Evolutionary conservation across 2,329 filamentous ascomycete genomes (phyloP).

Genomic region (Dothideomycetes sp.): DNA sequence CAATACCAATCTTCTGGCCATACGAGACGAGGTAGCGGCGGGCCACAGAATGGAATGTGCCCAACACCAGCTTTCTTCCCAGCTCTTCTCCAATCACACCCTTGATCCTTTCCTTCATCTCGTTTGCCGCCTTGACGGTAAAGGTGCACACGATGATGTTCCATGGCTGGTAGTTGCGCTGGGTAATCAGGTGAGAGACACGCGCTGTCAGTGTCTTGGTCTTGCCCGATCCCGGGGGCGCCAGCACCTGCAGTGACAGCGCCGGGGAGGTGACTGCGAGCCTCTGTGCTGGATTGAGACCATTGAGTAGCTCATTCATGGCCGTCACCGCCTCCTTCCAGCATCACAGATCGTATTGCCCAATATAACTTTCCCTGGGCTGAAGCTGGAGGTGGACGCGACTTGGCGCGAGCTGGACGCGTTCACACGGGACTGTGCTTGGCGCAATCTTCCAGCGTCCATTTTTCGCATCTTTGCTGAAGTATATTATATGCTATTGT

Average conservation of each 20-base stretch:
- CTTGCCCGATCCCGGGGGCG: slow-evolving; percentile 66
- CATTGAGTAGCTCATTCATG: slow-evolving; percentile 48
- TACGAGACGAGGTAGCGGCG: slow-evolving; percentile 75
- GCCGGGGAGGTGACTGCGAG: slow-evolving; percentile 53
- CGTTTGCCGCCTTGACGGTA: slow-evolving; percentile 84
- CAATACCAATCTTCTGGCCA: slow-evolving; percentile 71
- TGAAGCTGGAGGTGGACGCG: too few relatives aligned
- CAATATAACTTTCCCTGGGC: too few relatives aligned
- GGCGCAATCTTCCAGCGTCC: too few relatives aligned
- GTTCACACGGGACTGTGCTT: too few relatives aligned
- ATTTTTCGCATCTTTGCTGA: too few relatives aligned
- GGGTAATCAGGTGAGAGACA: slow-evolving; percentile 75
- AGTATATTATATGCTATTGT: too few relatives aligned
- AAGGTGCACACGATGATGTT: slow-evolving; percentile 95
- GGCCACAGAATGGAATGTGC: slow-evolving; percentile 91
- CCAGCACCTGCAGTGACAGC: slow-evolving; percentile 49
- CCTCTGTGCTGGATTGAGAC: slow-evolving; percentile 54
- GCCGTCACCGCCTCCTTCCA: too few relatives aligned
- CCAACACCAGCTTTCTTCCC: slow-evolving; percentile 69
- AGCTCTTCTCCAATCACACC: slow-evolving; percentile 67
- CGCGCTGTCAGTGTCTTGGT: slow-evolving; percentile 91
- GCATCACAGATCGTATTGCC: too few relatives aligned
- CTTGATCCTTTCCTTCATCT: slow-evolving; percentile 85
- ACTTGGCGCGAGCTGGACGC: too few relatives aligned
- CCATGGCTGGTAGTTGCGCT: slow-evolving; percentile 61